These are phyloP conservation scores for Thielaviopsis populi DNA, from an alignment of 2,329 filamentous ascomycete genomes.

Conservation along the genomic window DNA sequence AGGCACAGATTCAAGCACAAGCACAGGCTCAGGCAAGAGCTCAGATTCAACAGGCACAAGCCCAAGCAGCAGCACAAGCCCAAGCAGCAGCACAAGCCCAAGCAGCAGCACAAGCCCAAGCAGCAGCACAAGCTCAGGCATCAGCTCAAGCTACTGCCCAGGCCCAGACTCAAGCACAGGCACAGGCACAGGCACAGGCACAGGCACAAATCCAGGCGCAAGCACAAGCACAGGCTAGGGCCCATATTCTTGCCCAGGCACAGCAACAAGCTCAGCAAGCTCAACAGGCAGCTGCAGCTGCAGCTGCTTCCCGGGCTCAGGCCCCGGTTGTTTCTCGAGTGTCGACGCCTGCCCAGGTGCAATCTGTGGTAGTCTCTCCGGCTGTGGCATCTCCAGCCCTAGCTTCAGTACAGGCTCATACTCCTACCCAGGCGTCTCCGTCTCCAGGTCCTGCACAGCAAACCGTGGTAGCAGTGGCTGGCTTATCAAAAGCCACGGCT, in stretches of 20 bases:
- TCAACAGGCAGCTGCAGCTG: conserved; percentile 18
- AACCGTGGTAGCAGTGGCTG: background rate
- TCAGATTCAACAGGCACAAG: conserved; percentile 5
- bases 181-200: background rate
- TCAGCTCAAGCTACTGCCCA: background rate
- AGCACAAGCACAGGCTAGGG: conserved; percentile 18
- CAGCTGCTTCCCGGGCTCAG: conserved; percentile 7
- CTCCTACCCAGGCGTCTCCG: background rate
- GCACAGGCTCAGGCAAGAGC: conserved; percentile 18
- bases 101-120: conserved; percentile 11
- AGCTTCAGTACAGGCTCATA: background rate
- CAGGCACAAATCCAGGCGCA: conserved; percentile 12
- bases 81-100: conserved; percentile 18
- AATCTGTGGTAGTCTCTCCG: background rate
- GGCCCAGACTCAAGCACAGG: background rate
- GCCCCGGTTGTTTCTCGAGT: conserved; percentile 1
- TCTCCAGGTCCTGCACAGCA: background rate
- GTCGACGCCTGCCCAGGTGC: background rate
- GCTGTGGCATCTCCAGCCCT: background rate
- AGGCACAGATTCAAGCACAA: conserved; percentile 16
- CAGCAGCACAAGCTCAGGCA: background rate
- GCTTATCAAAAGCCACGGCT: background rate
- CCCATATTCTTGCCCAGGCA: conserved; percentile 2
- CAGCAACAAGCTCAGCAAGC: conserved; percentile 19
- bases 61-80: conserved; percentile 17